These are phyloP conservation scores for Suillus paluster DNA, from an alignment of 768 basidiomycete genomes.

Conservation along the genomic window DNA sequence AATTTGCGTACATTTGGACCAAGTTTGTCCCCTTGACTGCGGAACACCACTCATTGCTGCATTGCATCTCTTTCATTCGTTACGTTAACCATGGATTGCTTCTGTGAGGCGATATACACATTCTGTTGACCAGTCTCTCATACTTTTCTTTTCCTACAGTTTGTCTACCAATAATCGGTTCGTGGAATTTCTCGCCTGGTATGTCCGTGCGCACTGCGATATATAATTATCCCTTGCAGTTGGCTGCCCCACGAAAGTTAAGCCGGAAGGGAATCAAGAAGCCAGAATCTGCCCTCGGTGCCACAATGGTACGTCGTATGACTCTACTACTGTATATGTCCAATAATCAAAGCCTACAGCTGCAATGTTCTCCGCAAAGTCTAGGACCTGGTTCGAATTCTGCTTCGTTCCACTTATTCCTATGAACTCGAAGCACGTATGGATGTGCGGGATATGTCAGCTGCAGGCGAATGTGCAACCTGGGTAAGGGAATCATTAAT, in stretches of 20 bases:
- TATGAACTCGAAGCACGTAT: slow-evolving; percentile 61
- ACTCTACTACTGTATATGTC: not conserved
- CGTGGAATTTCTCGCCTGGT: slow-evolving; percentile 20
- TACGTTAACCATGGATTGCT: slow-evolving; percentile 25
- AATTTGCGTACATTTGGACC: not conserved
- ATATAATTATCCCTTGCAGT: slow-evolving; percentile 44
- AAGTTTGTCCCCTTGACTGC: not conserved
- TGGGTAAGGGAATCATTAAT: slow-evolving; percentile 44
- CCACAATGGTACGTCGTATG: slow-evolving; percentile 62
- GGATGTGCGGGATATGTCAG: slow-evolving; percentile 75
- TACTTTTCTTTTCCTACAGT: slow-evolving; percentile 36
- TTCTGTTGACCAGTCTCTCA: slow-evolving; percentile 31
- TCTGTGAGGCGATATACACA: slow-evolving; percentile 26
- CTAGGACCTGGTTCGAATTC: slow-evolving; percentile 75
- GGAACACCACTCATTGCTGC: not conserved
- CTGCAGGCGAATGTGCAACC: slow-evolving; percentile 58
- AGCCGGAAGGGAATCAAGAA: slow-evolving; percentile 55
- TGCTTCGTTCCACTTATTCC: slow-evolving; percentile 78
- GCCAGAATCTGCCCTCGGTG: slow-evolving; percentile 71
- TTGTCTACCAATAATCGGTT: slow-evolving; percentile 57
- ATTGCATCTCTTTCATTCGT: not conserved
- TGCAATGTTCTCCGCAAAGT: slow-evolving; percentile 64
- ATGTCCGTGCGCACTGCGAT: slow-evolving; percentile 17
- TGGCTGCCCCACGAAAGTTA: slow-evolving; percentile 66
- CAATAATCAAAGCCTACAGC: slow-evolving; percentile 38